Evolutionary conservation across 805 yeast species (phyloP), one percentile per base, ranked within the genome.

Genomic region (Starmera caribaea): DNA sequence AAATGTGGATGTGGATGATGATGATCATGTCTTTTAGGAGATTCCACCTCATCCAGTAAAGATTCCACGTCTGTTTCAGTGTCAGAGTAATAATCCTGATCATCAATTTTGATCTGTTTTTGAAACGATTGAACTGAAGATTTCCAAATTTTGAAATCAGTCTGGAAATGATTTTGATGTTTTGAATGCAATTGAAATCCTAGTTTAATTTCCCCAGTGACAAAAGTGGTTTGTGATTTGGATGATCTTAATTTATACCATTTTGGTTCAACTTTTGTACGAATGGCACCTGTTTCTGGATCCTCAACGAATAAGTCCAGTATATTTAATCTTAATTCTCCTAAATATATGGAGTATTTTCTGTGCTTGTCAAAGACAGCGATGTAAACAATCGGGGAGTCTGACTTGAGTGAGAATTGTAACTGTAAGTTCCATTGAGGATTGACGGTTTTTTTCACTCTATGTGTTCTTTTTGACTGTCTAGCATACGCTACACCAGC

Each of bases 201-300:
- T 9, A 69, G 38, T 16, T 69, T 54, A 12, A 73, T 40, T 0
- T 74, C 67, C 0, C 79, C 79, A 1, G 76, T 69, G 11, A 71
- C 70, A 48, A 61, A 73, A 12, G 66, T 54, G 31, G 65, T 63
- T 39, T 65, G 54, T 1, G 58, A 50, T 34, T 53, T 56, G 16
- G 64, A 64, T 8, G 74, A 68, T 37, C 63, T 61, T 7, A 73
- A 51, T 43, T 62, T 61, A 47, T 63, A 67, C 76, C 76, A 73
- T 37, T 63, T 59, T 9, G 70, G 55, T 1, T 40, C 45, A 9
- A 48, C 32, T 30, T 40, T 47, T 5, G 45, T 41, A 9, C 35
- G 28, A n/a, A 43, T 15, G 16, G 27, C 27, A 2, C 41, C 43
- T 0, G 42, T 24, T 8, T 39, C 35, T 8, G 32, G 26, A 30